Conservation (phyloP, 2,329 filamentous ascomycete genomes). For the Venturia asperata region DNA sequence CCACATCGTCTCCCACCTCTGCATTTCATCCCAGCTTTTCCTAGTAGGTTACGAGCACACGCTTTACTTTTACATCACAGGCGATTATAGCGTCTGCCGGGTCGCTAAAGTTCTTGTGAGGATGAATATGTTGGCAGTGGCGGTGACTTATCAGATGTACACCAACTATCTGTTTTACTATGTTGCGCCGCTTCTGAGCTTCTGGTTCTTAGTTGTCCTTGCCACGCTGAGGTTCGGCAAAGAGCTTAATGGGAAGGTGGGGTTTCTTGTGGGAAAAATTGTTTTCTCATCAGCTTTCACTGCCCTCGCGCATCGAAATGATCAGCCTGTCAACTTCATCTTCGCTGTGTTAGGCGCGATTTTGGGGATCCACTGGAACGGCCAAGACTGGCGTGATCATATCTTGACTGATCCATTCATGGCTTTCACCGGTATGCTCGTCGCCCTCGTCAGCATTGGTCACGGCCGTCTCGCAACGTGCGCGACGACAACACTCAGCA, state of each 20-base stretch:
- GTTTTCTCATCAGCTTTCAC: conserved; percentile 8
- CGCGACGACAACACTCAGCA: background rate
- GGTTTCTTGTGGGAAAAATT: conserved; percentile 14
- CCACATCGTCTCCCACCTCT: conserved; percentile 32
- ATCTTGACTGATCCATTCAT: conserved; percentile 49
- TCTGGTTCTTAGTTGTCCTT: conserved; percentile 57
- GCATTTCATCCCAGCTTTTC: conserved; percentile 55
- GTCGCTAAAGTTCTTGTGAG: conserved; percentile 49
- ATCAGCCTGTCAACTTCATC: conserved; percentile 29
- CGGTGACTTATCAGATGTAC: conserved; percentile 50
- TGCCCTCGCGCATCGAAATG: background rate
- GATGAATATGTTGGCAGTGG: conserved; percentile 49
- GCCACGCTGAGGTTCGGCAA: conserved; percentile 29
- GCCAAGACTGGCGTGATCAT: conserved; percentile 44
- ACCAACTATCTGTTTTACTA: conserved; percentile 53
- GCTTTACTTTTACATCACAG: conserved; percentile 49
- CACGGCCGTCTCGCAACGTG: conserved; percentile 22
- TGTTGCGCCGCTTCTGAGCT: conserved; percentile 52
- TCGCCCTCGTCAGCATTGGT: conserved; percentile 39
- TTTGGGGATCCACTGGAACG: conserved; percentile 45
- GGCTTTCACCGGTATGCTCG: conserved; percentile 50
- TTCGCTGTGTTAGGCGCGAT: conserved; percentile 34
- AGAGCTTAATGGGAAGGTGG: conserved; percentile 8
- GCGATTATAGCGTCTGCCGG: conserved; percentile 50
- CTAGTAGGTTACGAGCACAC: conserved; percentile 57